These are phyloP conservation scores for Volvox reticuliferus DNA, from an alignment of 139 green algal species.

Conservation along the genomic window DNA sequence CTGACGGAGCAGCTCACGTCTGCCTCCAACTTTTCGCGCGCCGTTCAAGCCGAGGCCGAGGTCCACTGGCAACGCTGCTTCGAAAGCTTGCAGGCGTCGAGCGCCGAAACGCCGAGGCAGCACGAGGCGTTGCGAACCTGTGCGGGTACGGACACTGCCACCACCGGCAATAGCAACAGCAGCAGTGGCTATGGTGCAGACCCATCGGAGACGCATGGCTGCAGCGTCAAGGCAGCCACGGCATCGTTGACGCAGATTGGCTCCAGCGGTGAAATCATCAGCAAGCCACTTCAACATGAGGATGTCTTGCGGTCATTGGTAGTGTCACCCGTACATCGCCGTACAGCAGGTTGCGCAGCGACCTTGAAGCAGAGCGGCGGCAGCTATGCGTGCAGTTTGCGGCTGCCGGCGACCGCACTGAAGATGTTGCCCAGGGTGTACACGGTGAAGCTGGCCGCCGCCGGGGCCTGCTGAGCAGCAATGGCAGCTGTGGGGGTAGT, in stretches of 20 bases:
- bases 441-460: slow-evolving; percentile 8
- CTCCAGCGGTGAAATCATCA: neutral
- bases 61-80: neutral
- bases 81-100: neutral
- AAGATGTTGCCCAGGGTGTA: slow-evolving; percentile 14
- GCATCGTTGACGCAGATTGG: neutral
- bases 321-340: neutral
- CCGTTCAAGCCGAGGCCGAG: neutral
- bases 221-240: neutral
- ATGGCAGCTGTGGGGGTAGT: too few relatives aligned
- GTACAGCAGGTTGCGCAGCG: neutral
- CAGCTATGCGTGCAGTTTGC: neutral
- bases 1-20: slow-evolving; percentile 1
- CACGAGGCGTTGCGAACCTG: neutral
- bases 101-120: neutral
- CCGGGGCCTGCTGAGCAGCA: neutral
- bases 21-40: neutral
- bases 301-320: neutral
- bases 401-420: neutral
- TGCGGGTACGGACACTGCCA: neutral
- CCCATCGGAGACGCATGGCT: neutral
- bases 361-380: neutral
- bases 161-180: neutral
- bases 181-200: neutral
- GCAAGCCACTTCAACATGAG: neutral